Evolutionary conservation across 2,329 filamentous ascomycete genomes (phyloP).

Genomic region (Penicillium capsulatum): DNA sequence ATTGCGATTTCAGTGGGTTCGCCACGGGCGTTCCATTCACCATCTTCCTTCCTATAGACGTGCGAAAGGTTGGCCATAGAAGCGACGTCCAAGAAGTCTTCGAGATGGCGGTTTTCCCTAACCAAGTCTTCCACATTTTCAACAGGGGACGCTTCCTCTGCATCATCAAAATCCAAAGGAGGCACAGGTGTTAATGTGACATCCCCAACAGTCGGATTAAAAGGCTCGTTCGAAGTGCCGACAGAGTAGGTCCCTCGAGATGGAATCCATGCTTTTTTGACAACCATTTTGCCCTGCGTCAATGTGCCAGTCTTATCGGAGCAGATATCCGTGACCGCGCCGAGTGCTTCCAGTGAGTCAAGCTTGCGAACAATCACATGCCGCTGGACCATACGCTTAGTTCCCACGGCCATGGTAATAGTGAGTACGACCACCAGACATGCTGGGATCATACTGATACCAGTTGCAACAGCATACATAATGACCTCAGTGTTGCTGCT

Average conservation of each 20-base stretch:
- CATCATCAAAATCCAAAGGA: constrained; percentile 31
- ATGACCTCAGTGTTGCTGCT: constrained; percentile 56
- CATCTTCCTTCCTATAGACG: constrained; percentile 53
- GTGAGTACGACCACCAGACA: constrained; percentile 63
- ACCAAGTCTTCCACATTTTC: constrained; percentile 35
- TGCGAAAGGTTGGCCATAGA: constrained; percentile 63
- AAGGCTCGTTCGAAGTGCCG: constrained; percentile 52
- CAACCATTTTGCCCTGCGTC: constrained; percentile 62
- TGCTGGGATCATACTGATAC: constrained; percentile 59
- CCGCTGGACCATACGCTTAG: constrained; percentile 54
- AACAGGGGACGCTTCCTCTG: constrained; percentile 18
- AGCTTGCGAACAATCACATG: constrained; percentile 57
- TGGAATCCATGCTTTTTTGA: constrained; percentile 57
- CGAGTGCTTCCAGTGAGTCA: constrained; percentile 56
- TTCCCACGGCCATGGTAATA: constrained; percentile 63
- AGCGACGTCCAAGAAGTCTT: constrained; percentile 59
- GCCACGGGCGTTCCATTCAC: constrained; percentile 60
- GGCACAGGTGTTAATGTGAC: constrained; percentile 39
- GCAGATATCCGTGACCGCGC: constrained; percentile 58
- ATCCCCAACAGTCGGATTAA: constrained; percentile 54
- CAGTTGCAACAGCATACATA: constrained; percentile 60
- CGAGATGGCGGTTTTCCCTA: constrained; percentile 46
- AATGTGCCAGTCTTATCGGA: constrained; percentile 59
- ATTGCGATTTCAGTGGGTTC: constrained; percentile 71
- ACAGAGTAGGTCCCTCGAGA: constrained; percentile 56